phyloP scores from a whole-genome alignment of 768 basidiomycete species.

The Hygrophorus pudorinus region DNA sequence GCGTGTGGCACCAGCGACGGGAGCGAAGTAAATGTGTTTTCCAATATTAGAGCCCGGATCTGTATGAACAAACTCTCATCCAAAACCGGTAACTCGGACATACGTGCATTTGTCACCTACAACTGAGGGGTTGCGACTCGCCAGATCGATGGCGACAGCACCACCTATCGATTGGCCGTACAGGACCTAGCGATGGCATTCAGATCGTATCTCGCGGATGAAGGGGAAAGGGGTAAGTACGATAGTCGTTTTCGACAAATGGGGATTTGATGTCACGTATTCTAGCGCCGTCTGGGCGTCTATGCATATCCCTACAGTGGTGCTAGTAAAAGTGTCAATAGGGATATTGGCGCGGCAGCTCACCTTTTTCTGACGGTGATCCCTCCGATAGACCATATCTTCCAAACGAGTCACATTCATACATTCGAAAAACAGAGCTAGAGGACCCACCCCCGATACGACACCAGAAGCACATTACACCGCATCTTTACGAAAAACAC shows the following conservation, averaged over 20 bases:
- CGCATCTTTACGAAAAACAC: conserved; percentile 76
- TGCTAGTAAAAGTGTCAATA: neutral
- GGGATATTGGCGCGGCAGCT: conserved; percentile 4
- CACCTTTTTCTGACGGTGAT: conserved; percentile 75
- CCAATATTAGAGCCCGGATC: conserved; percentile 75
- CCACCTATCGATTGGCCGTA: conserved; percentile 90
- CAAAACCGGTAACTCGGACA: neutral
- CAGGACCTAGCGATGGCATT: conserved; percentile 40
- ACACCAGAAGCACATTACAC: conserved; percentile 91
- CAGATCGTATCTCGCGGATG: neutral
- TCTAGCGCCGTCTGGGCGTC: conserved; percentile 83
- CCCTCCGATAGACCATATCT: conserved; percentile 86
- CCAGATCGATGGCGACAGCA: conserved; percentile 84
- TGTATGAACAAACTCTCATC: conserved; percentile 16
- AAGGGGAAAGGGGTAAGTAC: conserved; percentile 23
- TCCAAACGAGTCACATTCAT: neutral
- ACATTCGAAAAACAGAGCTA: neutral
- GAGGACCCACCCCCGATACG: conserved; percentile 72
- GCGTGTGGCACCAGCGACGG: conserved; percentile 73
- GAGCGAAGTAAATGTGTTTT: conserved; percentile 89
- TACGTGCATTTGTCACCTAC: conserved; percentile 25
- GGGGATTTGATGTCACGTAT: conserved; percentile 54
- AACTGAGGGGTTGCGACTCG: conserved; percentile 62
- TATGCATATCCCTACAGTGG: conserved; percentile 53
- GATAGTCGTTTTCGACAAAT: conserved; percentile 55